These are phyloP conservation scores for Calonectria leucothoes DNA, from an alignment of 2,329 filamentous ascomycete species.

Conservation along the genomic window DNA sequence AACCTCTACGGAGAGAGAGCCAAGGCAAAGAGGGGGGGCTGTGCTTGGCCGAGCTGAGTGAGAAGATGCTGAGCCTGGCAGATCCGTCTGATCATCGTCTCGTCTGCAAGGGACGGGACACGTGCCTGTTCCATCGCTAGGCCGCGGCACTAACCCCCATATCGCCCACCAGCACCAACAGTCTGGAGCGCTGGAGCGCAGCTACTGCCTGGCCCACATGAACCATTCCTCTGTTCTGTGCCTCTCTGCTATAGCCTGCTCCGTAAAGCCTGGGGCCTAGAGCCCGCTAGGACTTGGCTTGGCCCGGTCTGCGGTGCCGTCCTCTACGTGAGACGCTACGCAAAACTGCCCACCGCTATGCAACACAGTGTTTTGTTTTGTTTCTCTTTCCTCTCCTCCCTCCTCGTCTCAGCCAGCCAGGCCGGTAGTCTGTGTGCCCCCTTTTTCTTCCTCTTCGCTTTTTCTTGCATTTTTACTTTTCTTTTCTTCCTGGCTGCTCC, in stretches of 20 bases:
- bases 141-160: not conserved
- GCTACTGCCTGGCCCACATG: not conserved
- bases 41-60: no score
- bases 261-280: no score
- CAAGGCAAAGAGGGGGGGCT: not conserved
- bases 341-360: not conserved
- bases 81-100: not conserved
- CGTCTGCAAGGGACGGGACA: not conserved
- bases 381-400: not conserved
- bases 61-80: no score
- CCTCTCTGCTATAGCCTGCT: not conserved
- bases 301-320: not conserved
- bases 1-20: no score
- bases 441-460: not conserved
- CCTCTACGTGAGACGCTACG: not conserved
- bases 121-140: not conserved
- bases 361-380: not conserved
- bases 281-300: not conserved
- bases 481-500: not conserved
- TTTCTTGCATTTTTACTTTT: not conserved
- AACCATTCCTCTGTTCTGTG: not conserved
- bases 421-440: not conserved
- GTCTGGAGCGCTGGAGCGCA: not conserved
- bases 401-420: not conserved
- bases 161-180: not conserved